phyloP scores from a whole-genome alignment of 2,329 filamentous ascomycete species.

The Cercospora nicotianae region DNA sequence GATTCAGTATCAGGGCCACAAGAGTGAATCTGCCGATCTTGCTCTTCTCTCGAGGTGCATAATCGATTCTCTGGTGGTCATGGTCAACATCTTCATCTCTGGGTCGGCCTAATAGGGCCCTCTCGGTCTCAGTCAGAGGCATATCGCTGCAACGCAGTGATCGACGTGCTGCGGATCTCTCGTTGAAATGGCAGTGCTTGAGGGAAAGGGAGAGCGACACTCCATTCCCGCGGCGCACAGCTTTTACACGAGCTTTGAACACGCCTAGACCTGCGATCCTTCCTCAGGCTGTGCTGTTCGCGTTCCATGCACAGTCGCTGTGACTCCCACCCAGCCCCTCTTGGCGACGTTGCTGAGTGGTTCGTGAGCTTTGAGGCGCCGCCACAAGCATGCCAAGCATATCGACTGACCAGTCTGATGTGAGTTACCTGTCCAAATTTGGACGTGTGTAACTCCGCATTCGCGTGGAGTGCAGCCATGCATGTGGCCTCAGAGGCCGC shows the following conservation, averaged over 20 bases:
- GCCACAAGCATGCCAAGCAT: slow-evolving; percentile 6
- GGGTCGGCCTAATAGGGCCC: slow-evolving; percentile 21
- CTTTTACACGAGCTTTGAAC: background rate
- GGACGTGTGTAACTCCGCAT: slow-evolving; percentile 1
- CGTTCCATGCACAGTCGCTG: background rate
- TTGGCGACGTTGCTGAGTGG: background rate
- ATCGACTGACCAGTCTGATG: background rate
- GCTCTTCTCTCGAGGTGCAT: slow-evolving; percentile 19
- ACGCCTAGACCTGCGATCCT: background rate
- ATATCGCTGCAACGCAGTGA: slow-evolving; percentile 11
- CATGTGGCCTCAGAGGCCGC: background rate
- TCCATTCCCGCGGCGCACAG: background rate
- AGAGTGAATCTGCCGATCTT: slow-evolving; percentile 29
- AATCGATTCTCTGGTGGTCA: slow-evolving; percentile 25
- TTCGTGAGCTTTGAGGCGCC: background rate
- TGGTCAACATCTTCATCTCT: slow-evolving; percentile 18
- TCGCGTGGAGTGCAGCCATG: background rate
- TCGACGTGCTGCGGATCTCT: background rate
- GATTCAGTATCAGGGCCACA: slow-evolving; percentile 30
- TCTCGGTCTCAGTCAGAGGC: slow-evolving; percentile 26
- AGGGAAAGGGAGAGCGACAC: background rate
- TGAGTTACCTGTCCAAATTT: background rate
- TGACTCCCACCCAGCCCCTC: background rate
- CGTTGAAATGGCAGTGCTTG: background rate
- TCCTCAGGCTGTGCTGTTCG: background rate